Base-by-base conservation (phyloP, 208 protist genomes). In the Leishmania lainsoni region DNA sequence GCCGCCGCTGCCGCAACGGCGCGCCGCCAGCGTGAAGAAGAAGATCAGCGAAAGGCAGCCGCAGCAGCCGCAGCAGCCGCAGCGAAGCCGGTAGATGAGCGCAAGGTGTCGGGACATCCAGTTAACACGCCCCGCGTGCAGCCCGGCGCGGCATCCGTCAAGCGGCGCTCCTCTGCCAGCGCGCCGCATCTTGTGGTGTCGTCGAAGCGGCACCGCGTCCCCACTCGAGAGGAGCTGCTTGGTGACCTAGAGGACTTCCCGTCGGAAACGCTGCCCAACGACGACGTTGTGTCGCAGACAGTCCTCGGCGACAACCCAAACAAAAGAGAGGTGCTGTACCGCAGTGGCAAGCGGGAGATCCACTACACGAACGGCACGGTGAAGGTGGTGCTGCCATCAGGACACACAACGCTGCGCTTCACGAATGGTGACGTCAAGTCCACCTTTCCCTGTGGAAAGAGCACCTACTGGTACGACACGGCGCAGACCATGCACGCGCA, bases 401-500 rank as follows among this genome's bases (percentile, higher is more conserved):
- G 94, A 5, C 93, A 96, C 81, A 89, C 89, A 4, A 83, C 95
- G 20, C 80, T 98, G 45, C 91, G 93, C 76, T 99, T 98, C 83
- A 94, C 89, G 32, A 99, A 99, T 81, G 95, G 95, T 17, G 97
- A 99, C 71, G 80, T 97, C 20, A 98, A 98, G 88, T 88, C 94
- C 76, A 98, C 93, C 5, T 98, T 90, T 58, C 92, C 94, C 0
- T 96, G 93, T 16, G 95, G 94, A 48, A 94, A 91, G 78, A 93
- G 90, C 78, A 96, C 95, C 3, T 99, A 99, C 87, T 98, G 95
- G 95, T 99, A 98, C 84, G 92, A 92, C 45, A 89, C 88, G 0
- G 90, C 94, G 63, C 88, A 99, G 80, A 98, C 97, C 12, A 97
- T 93, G 73, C 97, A 99, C 86, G 97, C 90, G 35, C 96, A 98